These are phyloP conservation scores for Trichoderma simmonsii DNA, from an alignment of 2,329 filamentous ascomycete species.

Conservation along the genomic window DNA sequence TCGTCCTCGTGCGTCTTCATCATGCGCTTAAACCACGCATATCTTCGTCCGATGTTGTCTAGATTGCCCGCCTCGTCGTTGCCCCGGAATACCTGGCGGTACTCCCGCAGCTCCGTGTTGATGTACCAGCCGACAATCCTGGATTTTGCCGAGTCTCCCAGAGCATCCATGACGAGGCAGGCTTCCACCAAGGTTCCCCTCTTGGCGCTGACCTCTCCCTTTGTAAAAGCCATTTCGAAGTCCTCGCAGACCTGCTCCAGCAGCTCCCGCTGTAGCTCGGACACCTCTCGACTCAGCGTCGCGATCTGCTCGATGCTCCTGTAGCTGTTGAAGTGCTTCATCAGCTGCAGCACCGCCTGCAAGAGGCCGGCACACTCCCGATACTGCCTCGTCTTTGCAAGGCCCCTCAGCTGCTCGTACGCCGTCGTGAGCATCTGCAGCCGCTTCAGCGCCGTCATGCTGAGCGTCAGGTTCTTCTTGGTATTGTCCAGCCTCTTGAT, in stretches of 20 bases:
- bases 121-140: slow-evolving; percentile 94
- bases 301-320: slow-evolving; percentile 98
- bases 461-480: slow-evolving; percentile 92
- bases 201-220: slow-evolving; percentile 71
- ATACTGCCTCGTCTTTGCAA: slow-evolving; percentile 86
- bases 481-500: slow-evolving; percentile 97
- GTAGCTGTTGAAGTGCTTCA: slow-evolving; percentile 98
- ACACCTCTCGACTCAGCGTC: slow-evolving; percentile 84
- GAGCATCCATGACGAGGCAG: slow-evolving; percentile 89
- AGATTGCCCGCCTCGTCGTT: slow-evolving; percentile 95
- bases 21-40: slow-evolving; percentile 95
- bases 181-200: slow-evolving; percentile 75
- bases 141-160: slow-evolving; percentile 81
- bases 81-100: slow-evolving; percentile 89
- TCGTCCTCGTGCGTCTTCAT: slow-evolving; percentile 95
- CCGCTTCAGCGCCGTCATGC: slow-evolving; percentile 95
- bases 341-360: slow-evolving; percentile 93
- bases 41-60: slow-evolving; percentile 93
- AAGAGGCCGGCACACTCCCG: slow-evolving; percentile 90
- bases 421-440: slow-evolving; percentile 98
- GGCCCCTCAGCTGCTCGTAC: slow-evolving; percentile 88
- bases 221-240: slow-evolving; percentile 92
- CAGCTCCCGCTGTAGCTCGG: slow-evolving; percentile 87
- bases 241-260: slow-evolving; percentile 98
- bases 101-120: slow-evolving; percentile 93